Base-by-base conservation (phyloP, 352 stramenopile genomes). In the Lagenidium giganteum region DNA sequence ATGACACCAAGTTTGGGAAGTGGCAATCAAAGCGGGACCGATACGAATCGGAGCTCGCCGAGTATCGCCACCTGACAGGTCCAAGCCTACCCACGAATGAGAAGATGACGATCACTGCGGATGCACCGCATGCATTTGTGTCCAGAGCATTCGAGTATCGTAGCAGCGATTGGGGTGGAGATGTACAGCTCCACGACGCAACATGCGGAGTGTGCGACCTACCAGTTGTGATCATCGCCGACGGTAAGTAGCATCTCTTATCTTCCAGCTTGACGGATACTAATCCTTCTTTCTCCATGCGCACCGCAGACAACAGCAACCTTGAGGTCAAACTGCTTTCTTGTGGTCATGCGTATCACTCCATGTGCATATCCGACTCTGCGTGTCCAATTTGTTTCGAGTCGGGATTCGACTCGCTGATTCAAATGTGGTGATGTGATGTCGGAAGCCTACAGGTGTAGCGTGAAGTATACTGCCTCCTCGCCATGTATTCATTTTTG, bases 81-180 rank as follows among this genome's bases (percentile, higher is more conserved):
- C 20, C 2, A 25, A 18, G 14, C 14, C 20, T 7, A 31, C 21
- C 1, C 33, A 41, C 31, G 12, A 5, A 5, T 24, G 14, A 6
- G 29, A 39, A 29, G 36, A 9, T 14, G 14, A 14, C 9, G 28
- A 14, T 14, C 28, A 32, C 28, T 14, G 28, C 28, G 14, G 28
- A 14, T 14, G 14, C 36, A 26, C 18, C 36, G 16, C 8, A 24
- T 24, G 36, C 20, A 16, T 29, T 42, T 13, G 37, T 57, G 3
- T 42, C 48, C 16, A 58, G 76, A 27, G 74, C 64, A 14, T 94
- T 86, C 59, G 83, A 94, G 32, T 88, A 77, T 42, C 67, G 79
- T 21, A 91, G 87, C 52, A 91, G 81, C 42, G 83, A 92, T 42
- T 94, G 83, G 83, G 83, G 83, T 35, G 80, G 83, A 17, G 83